Base-by-base conservation (phyloP, 73 alveolate genomes). In the Paramecium primaurelia region DNA sequence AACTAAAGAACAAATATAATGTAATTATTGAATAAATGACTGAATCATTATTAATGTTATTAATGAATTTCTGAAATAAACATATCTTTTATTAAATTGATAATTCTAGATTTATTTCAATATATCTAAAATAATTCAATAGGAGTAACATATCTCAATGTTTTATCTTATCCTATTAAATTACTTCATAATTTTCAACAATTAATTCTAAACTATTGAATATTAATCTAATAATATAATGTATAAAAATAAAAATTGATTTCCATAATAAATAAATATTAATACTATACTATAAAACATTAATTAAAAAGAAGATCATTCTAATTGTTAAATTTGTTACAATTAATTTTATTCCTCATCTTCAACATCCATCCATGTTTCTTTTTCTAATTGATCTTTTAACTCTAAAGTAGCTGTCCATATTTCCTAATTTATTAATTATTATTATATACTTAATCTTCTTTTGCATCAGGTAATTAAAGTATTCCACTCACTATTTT, bases 141-240 rank as follows among this genome's bases (percentile, higher is more conserved):
- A n/a, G 71, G 44, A 8, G 71, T 77, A 16, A 8, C 40, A 40
- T 3, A 77, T 77, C 37, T 77, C 40, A 26, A 18, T 77, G n/a
- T 38, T 10, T 40, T 45, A 9, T 22, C 71, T 42, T 34, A 28
- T 22, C 42, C 71, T 8, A 32, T 30, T 1, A 38, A 77, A 40
- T 45, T 16, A 77, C 30, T 3, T 77, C 49, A 40, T 40, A 14
- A 7, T 69, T 75, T 34, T 75, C 88, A 32, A 40, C 89, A 16
- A 77, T 77, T 77, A 32, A 22, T 12, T 42, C 18, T 34, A 0
- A 22, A 22, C 25, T 22, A 22, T 98, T 80, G 94, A 95, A 93
- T 97, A 98, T 97, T 98, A 98, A 86, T 98, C 99, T 6, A 98
- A 96, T 83, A 96, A 93, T 86, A 94, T 97, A 44, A 96, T 93